These are phyloP conservation scores for Quercus aquifolioides DNA, from an alignment of 306 rosid genomes.

Conservation along the genomic window DNA sequence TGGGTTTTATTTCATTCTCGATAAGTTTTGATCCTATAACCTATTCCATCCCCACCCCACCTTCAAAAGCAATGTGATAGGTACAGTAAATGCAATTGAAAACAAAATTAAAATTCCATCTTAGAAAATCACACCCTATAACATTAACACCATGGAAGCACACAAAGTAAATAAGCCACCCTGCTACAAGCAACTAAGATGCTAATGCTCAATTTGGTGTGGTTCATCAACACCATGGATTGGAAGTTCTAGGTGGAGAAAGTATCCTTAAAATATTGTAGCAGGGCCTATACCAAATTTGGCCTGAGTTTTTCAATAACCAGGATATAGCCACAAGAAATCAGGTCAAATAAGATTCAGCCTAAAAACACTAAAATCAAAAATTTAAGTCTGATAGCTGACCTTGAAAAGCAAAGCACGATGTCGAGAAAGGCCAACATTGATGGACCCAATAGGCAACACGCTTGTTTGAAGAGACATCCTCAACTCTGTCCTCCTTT, in stretches of 20 bases:
- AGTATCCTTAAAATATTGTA: background rate
- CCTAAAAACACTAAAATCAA: conserved; percentile 17
- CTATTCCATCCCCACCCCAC: background rate
- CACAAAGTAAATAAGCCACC: background rate
- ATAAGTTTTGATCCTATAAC: background rate
- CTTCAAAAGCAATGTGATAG: background rate
- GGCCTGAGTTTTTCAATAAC: background rate
- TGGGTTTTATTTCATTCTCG: too few species aligned
- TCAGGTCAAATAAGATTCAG: background rate
- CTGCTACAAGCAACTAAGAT: background rate
- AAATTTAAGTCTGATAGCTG: conserved; percentile 15
- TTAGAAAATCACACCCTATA: background rate
- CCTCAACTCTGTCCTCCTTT: conserved; percentile 76
- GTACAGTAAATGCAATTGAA: background rate
- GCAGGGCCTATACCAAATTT: background rate
- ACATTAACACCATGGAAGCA: too few species aligned
- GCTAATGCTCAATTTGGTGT: background rate
- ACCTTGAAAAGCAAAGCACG: conserved; percentile 99
- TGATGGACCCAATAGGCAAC: conserved; percentile 85
- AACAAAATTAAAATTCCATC: background rate
- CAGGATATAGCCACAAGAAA: background rate
- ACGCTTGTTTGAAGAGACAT: conserved; percentile 75
- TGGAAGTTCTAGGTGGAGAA: background rate
- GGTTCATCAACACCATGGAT: background rate
- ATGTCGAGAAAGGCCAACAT: conserved; percentile 93